Base-by-base conservation (phyloP, 2,329 filamentous ascomycete species). In the Fusarium sp. region DNA sequence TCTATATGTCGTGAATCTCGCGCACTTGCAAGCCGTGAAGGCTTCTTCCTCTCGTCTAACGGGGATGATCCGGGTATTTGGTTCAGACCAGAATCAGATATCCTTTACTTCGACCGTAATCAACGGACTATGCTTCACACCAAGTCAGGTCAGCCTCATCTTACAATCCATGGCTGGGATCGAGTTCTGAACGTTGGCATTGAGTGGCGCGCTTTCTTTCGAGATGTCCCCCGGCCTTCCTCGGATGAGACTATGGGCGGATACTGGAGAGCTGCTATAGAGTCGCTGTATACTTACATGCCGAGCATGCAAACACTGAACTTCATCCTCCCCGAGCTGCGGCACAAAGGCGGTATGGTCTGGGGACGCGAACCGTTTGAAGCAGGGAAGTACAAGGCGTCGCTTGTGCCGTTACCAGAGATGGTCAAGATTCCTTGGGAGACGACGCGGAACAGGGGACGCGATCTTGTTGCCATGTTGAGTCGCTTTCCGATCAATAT, bases 41-140 rank as follows among this genome's bases (percentile, higher is more conserved):
- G 74, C 15, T 74, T 73, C 66, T 72, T 74, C 48, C 48, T 77
- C 17, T 64, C 67, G 5, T 40, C 56, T 2, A 46, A 44, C 14
- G 51, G 38, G 17, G 20, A 53, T 4, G 32, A 52, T 23, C 56
- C 69, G 9, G 70, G 71, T 2, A 46, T 61, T 5, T 75, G 71
- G 72, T 76, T 77, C 51, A 74, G 66, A 17, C 66, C 71, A 3
- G 51, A 68, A 20, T 56, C 59, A 1, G 73, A 77, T 48, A 58
- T 77, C 15, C 62, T 79, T 15, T 76, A 77, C 42, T 67, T 77
- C 23, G 72, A 74, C 42, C 69, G 73, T 43, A 74, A 74, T 24
- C 69, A 73, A 20, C 62, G 70, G 9, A 60, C 62, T 7, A 65
- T 43, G 6, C 56, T 75, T 7, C 53, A 67, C 7, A 32, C 57